Evolutionary conservation across 805 yeast genomes (phyloP).

Genomic region (Candida hungchunana): DNA sequence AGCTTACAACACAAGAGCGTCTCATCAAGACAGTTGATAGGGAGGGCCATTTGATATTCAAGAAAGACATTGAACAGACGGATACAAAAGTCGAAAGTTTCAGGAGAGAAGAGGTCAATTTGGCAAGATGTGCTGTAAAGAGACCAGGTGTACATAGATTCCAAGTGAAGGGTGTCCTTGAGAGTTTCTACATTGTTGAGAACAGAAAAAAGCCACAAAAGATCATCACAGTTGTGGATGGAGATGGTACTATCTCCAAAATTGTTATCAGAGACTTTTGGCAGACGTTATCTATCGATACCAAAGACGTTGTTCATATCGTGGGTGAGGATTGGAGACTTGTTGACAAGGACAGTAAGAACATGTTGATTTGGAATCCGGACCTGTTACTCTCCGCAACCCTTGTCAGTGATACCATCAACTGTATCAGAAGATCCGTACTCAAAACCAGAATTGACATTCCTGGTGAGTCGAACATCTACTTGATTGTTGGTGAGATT

Average conservation of each 20-base stretch:
- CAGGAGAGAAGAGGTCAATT: constrained; percentile 11
- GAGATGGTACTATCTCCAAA: constrained; percentile 30
- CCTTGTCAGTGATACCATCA: constrained; percentile 66
- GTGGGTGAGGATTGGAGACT: constrained; percentile 39
- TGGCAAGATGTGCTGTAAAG: constrained; percentile 41
- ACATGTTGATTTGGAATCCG: constrained; percentile 77
- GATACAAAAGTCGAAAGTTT: constrained; percentile 13
- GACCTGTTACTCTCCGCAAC: constrained; percentile 83
- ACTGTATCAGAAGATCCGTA: constrained; percentile 70
- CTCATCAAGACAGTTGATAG: constrained; percentile 18
- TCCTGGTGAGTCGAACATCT: constrained; percentile 61
- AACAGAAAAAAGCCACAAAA: constrained; percentile 40
- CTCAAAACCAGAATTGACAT: constrained; percentile 51
- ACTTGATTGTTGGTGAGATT: constrained; percentile 74
- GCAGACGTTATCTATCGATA: constrained; percentile 42
- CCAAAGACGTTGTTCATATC: constrained; percentile 58
- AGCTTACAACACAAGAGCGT: constrained; percentile 22
- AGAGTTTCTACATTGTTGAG: constrained; percentile 30
- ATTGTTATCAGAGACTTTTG: constrained; percentile 61
- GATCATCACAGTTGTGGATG: constrained; percentile 48
- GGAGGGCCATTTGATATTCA: constrained; percentile 22
- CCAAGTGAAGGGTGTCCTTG: constrained; percentile 35
- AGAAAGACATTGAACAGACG: constrained; percentile 23
- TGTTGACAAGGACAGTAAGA: constrained; percentile 50
- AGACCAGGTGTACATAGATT: constrained; percentile 46